phyloP scores from a whole-genome alignment of 768 basidiomycete species.

The Leccinellum albellum region DNA sequence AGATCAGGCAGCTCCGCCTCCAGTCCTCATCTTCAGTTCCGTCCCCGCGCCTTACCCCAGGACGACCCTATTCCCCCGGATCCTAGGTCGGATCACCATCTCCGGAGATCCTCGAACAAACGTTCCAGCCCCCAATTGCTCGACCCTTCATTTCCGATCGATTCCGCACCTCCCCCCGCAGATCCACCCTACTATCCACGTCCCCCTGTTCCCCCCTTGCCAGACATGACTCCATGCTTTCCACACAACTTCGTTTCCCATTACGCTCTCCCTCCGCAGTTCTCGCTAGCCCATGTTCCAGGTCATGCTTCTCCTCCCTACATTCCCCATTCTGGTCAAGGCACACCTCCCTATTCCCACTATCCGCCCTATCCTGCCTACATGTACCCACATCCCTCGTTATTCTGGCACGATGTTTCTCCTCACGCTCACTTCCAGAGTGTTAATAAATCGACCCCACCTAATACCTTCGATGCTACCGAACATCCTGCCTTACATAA shows the following conservation, averaged over 20 bases:
- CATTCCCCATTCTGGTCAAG: constrained; percentile 24
- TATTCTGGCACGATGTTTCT: constrained; percentile 35
- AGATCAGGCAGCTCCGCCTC: constrained; percentile 46
- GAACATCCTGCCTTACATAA: constrained; percentile 10
- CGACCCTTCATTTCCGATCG: constrained; percentile 17
- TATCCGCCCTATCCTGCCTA: constrained; percentile 35
- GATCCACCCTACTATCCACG: constrained; percentile 18
- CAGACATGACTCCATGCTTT: constrained; percentile 22
- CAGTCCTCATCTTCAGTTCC: constrained; percentile 41
- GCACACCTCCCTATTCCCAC: constrained; percentile 33
- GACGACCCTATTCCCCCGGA: constrained; percentile 32
- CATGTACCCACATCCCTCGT: constrained; percentile 34
- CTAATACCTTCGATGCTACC: constrained; percentile 9
- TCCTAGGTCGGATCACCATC: constrained; percentile 22
- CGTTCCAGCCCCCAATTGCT: constrained; percentile 19
- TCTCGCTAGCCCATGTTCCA: constrained; percentile 15
- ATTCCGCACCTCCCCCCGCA: constrained; percentile 5
- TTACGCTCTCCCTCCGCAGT: constrained; percentile 16
- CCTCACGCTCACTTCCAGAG: constrained; percentile 17
- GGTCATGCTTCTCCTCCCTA: constrained; percentile 26
- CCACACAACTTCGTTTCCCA: constrained; percentile 13
- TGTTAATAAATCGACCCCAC: constrained; percentile 9
- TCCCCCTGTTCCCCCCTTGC: constrained; percentile 16
- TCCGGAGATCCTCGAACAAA: constrained; percentile 10
- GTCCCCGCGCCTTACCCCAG: constrained; percentile 40